Evolutionary conservation across 306 rosid genomes (phyloP), one percentile per base, ranked within the genome.

Genomic region (Rosa persica): DNA sequence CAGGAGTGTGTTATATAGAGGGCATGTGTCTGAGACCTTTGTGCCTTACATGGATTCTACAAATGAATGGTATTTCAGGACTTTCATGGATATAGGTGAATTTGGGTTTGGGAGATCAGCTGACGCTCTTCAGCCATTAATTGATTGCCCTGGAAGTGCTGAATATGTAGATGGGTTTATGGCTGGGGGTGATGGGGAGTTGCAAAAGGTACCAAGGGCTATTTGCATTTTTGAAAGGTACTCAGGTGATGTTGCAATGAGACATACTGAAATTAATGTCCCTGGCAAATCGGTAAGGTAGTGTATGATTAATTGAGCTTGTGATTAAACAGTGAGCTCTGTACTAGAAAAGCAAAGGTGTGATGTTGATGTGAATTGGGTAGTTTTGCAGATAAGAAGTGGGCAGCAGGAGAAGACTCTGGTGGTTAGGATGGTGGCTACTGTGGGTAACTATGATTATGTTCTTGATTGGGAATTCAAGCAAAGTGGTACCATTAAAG

Each of bases 391-490:
- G 97, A 86, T 94, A 85, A 90, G 91, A 83, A 81, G 92, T 48
- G 98, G 98, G 78, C 84, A 90, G 67, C 74, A 79, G 8, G 94
- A 88, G 66, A 68, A 67, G 30, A 87, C 73, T 73, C 89, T 94
- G 93, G 97, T 94, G 51, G 92, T 90, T 36, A 88, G 98, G 73
- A 92, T 94, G 98, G 77, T 92, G 78, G 97, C 98, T 39, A 89
- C 88, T 40, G 97, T 92, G 54, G 98, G 98, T 15, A 94, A 94
- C 81, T 92, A 94, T 36, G 98, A 94, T 75, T 94, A 94, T 85
- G 78, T 94, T 80, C 94, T 94, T 81, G 98, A 94, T 69, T 94
- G 98, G 98, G 98, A 92, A 75, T 94, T 94, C 78, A 80, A 80
- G 19, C 70, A 57, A 67, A 90, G 89, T 84, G 98, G 98, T 25